Evolutionary conservation across 345 rosid genomes (phyloP), one percentile per base, ranked within the genome.

Genomic region (Jatropha curcas): DNA sequence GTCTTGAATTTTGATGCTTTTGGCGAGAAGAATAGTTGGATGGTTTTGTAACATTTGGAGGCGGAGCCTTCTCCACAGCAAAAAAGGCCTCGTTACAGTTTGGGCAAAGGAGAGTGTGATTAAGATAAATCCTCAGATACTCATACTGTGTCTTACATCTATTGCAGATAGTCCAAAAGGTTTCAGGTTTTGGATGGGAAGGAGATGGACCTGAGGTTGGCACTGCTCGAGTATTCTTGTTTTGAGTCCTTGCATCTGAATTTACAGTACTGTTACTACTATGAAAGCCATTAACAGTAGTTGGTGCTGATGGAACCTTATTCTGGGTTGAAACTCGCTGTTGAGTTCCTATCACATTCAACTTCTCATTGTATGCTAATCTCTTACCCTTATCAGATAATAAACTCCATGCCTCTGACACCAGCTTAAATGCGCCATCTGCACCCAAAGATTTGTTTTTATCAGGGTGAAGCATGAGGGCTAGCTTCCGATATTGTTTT

Each of bases 161-260:
- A 60, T 76, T 82, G 77, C 99, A 95, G 46, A 82, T 76, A 56
- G 99, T 95, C 99, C 99, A 92, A 71, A 95, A 92, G 34, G 99
- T 95, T 28, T 73, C 80, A 59, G 83, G 76, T 65, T 82, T 85
- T 67, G 56, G 81, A 73, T 22, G 30, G 11, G 88, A 43, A 73
- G 83, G 66, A 12, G 82, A 17, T 41, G 71, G 70, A 71, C 19
- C 78, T 6, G 74, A 45, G 45, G 87, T 13, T 10, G 82, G 55
- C 20, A 64, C 80, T 16, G 60, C 71, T 28, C 52, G 66, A 19
- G 67, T 50, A 53, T 71, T 73, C 58, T 60, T 76, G 60, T 67
- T 71, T 69, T 37, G 81, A 61, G 79, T 68, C 80, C 72, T 82
- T 25, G 67, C 71, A 65, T 63, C 81, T 1, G 83, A 68, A 55